Percentiles rank a stretch among this genome's conserved stretches.
These are phyloP conservation scores for Lyophyllum decastes DNA, from an alignment of 768 basidiomycete species.

Conservation along the genomic window DNA sequence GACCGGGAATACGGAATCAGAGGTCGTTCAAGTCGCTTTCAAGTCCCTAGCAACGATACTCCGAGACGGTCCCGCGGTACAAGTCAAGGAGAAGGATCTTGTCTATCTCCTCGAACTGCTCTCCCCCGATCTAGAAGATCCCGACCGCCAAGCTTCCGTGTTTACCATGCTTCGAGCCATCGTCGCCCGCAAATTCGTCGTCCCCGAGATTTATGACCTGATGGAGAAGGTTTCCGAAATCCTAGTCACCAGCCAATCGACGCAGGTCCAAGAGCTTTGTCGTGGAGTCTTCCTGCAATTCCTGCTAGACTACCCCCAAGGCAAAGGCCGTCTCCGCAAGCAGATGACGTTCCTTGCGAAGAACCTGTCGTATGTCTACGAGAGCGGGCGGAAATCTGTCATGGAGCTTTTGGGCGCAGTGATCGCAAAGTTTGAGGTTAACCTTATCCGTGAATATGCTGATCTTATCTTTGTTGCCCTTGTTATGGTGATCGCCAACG, in stretches of 20 bases:
- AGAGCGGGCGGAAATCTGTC: constrained; percentile 90
- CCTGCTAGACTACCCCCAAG: constrained; percentile 96
- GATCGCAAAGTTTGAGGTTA: constrained; percentile 79
- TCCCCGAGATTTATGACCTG: constrained; percentile 95
- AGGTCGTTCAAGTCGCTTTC: constrained; percentile 85
- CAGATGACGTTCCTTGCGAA: constrained; percentile 92
- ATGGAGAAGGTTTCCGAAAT: constrained; percentile 93
- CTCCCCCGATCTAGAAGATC: constrained; percentile 88
- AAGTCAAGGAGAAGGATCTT: constrained; percentile 88
- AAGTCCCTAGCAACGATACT: constrained; percentile 84
- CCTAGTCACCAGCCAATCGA: constrained; percentile 91
- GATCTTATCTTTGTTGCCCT: constrained; percentile 90
- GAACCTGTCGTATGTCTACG: constrained; percentile 88
- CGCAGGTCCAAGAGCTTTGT: constrained; percentile 89
- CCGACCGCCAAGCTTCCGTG: constrained; percentile 78
- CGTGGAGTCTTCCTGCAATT: constrained; percentile 90
- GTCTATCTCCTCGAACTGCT: constrained; percentile 85
- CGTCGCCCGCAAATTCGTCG: constrained; percentile 87
- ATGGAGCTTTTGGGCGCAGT: constrained; percentile 90
- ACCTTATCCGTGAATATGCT: constrained; percentile 74
- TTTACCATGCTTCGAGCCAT: constrained; percentile 91
- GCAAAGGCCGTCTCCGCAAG: constrained; percentile 83
- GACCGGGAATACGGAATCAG: constrained; percentile 85
- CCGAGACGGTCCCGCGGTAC: constrained; percentile 82
- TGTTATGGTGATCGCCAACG: constrained; percentile 93